Evolutionary conservation across 306 rosid genomes (phyloP), one percentile per base, ranked within the genome.

Genomic region (Coriaria nepalensis): DNA sequence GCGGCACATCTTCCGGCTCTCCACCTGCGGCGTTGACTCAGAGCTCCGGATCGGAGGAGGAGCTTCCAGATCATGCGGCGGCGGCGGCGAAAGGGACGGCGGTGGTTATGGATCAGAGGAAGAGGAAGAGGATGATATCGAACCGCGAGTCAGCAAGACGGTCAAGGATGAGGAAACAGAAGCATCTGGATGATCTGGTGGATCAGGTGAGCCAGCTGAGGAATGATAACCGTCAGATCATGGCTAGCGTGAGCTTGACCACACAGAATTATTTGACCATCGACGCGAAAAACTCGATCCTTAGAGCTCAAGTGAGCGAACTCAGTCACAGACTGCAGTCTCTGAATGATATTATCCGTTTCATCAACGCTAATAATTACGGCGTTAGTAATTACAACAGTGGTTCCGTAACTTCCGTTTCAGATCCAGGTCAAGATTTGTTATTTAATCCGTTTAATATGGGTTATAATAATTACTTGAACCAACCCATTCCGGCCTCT

Each of bases 131-230:
- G 49, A 90, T 90, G 97, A 43, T 81, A 49, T 90, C 97, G 0
- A 90, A 90, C n/a, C 78, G 97, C 0, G 97, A 90, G 60, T 90
- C 97, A 0, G 97, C 97, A 0, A 68, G 95, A 38, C 40, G 97
- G 32, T 90, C 95, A 5, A 57, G 97, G 57, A 75, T 90, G 95
- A 79, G 94, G 56, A 90, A 90, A 46, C 97, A 81, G 72, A 79
- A 90, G 72, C 97, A 90, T 61, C 45, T 85, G 68, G 95, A 90
- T 45, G 95, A 90, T 62, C 77, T 90, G 43, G 75, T 68, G 59
- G 74, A 74, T 0, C 90, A 79, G 68, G 76, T 77, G 52, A 35
- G 55, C 12, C 64, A 81, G 45, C 71, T 90, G 2, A 72, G 65
- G 34, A 81, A 76, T 44, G 97, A 90, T 42, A 90, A 79, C 60